Percentiles rank a stretch among this genome's conserved stretches.
Conservation (phyloP, 2,329 filamentous ascomycete genomes). For the Pseudopithomyces chartarum region DNA sequence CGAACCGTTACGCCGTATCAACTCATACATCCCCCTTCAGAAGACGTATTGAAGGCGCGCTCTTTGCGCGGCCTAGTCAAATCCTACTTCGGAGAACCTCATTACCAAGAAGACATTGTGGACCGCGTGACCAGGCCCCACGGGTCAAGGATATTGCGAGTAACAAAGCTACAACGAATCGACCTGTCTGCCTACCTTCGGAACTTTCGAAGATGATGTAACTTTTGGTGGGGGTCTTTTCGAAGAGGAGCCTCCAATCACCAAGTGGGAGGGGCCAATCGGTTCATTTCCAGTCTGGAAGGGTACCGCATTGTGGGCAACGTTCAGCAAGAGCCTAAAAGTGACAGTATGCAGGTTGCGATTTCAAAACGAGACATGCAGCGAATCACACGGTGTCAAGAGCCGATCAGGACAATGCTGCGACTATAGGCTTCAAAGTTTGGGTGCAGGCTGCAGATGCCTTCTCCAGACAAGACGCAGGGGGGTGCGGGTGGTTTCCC, state of each 20-base stretch:
- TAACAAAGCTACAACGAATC: background rate
- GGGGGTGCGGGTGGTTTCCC: too few species aligned
- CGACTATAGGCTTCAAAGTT: too few species aligned
- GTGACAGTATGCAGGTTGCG: slow-evolving; percentile 29
- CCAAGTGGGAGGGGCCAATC: slow-evolving; percentile 24
- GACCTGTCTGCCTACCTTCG: background rate
- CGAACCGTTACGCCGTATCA: background rate
- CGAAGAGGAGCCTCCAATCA: background rate
- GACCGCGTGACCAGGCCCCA: background rate
- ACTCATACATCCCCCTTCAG: background rate
- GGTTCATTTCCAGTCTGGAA: slow-evolving; percentile 22
- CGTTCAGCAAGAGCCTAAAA: slow-evolving; percentile 15
- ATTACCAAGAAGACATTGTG: background rate
- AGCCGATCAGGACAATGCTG: background rate
- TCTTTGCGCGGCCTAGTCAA: background rate
- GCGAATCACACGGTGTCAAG: background rate
- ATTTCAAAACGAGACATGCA: slow-evolving; percentile 11
- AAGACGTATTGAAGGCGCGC: slow-evolving; percentile 11
- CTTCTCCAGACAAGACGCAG: background rate
- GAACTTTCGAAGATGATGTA: background rate
- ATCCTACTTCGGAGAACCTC: slow-evolving; percentile 7
- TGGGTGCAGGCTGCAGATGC: slow-evolving; percentile 3
- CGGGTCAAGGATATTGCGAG: background rate
- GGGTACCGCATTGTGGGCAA: slow-evolving; percentile 22
- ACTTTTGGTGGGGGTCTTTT: background rate